phyloP scores from a whole-genome alignment of 345 rosid species.

The Brassica carinata region DNA sequence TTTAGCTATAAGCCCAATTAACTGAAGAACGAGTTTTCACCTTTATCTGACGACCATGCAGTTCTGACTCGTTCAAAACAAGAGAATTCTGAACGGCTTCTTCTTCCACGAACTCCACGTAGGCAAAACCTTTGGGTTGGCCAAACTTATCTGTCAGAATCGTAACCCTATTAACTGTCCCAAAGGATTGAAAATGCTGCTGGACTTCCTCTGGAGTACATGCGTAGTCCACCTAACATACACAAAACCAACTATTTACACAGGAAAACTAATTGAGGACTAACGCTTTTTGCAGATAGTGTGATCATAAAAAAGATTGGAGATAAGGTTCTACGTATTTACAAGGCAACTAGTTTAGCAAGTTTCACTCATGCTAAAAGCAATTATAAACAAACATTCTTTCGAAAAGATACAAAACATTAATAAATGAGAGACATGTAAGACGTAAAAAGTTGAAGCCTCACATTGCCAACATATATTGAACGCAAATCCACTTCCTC shows the following conservation, averaged over 20 bases:
- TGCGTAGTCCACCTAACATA: constrained; percentile 85
- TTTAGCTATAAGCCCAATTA: not conserved
- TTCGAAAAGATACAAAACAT: not conserved
- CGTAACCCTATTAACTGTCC: constrained; percentile 95
- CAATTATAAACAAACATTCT: not conserved
- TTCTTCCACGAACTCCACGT: constrained; percentile 93
- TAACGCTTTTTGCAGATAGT: not conserved
- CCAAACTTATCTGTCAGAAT: constrained; percentile 99
- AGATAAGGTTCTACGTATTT: not conserved
- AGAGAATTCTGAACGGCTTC: constrained; percentile 96
- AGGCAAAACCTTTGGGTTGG: constrained; percentile 99
- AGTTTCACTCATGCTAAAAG: not conserved
- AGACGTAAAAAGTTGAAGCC: constrained; percentile 43
- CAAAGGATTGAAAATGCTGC: constrained; percentile 98
- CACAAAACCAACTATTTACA: constrained; percentile 18
- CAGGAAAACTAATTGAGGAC: not conserved
- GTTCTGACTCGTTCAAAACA: constrained; percentile 85
- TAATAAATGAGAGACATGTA: not conserved
- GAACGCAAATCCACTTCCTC: constrained; percentile 98
- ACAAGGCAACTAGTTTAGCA: not conserved
- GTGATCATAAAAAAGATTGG: not conserved
- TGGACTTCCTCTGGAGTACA: constrained; percentile 99
- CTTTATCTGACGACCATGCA: constrained; percentile 98
- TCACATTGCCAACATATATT: constrained; percentile 96
- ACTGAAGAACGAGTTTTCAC: constrained; percentile 37